phyloP scores from a whole-genome alignment of 2,329 filamentous ascomycete species.

The Coniochaeta hoffmannii region DNA sequence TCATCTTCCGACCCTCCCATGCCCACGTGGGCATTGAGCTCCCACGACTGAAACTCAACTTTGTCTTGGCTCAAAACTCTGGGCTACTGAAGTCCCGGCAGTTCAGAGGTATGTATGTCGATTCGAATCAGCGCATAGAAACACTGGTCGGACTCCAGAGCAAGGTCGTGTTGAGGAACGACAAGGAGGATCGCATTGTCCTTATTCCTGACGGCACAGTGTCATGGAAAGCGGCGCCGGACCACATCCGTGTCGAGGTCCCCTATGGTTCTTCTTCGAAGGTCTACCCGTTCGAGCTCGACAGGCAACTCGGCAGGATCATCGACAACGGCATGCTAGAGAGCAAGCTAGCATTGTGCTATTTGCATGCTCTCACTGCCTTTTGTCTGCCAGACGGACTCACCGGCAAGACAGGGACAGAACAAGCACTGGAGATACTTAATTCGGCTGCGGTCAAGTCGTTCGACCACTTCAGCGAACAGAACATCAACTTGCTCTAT shows the following conservation, averaged over 20 bases:
- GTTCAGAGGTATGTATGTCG: conserved; percentile 41
- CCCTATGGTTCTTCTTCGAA: conserved; percentile 7
- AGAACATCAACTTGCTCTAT: conserved; percentile 26
- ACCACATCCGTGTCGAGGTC: conserved; percentile 30
- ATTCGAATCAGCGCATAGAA: conserved; percentile 35
- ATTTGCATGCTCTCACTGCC: conserved; percentile 48
- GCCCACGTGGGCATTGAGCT: conserved; percentile 30
- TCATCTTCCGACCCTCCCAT: conserved; percentile 14
- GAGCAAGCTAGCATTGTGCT: conserved; percentile 42
- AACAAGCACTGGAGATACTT: conserved; percentile 43
- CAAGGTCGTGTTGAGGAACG: conserved; percentile 36
- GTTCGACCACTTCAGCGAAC: conserved; percentile 28
- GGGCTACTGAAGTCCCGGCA: conserved; percentile 34
- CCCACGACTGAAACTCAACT: conserved; percentile 39
- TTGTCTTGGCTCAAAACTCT: conserved; percentile 24
- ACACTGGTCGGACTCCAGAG: conserved; percentile 40
- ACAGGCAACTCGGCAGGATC: conserved; percentile 40
- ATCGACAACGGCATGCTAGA: conserved; percentile 40
- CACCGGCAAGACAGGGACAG: conserved; percentile 42
- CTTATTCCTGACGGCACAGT: conserved; percentile 29
- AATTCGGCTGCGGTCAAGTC: conserved; percentile 40
- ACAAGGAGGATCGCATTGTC: conserved; percentile 22
- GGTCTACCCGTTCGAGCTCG: conserved; percentile 38
- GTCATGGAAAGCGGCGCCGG: conserved; percentile 1
- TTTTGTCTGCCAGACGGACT: conserved; percentile 42